A percentile compares a stretch with the other conserved stretches of the same genome.
Evolutionary conservation across 108 stramenopile species (phyloP).

Genomic region (Cyclotella distinguenda): DNA sequence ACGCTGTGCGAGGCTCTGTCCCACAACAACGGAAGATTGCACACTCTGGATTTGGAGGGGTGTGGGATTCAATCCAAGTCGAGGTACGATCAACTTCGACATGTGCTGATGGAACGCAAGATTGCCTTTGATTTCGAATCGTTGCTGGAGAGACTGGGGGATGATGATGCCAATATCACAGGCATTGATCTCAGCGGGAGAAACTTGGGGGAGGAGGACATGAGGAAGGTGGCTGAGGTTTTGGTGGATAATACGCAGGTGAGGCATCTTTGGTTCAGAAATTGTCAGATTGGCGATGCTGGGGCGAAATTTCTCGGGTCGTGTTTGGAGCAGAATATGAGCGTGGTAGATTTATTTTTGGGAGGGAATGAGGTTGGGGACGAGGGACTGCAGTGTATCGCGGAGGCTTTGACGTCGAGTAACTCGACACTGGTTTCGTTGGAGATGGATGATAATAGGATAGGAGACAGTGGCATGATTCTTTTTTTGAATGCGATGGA

Average conservation of each 20-base stretch:
- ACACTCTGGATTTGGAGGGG: constrained; percentile 15
- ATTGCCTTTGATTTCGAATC: constrained; percentile 36
- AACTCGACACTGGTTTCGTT: constrained; percentile 37
- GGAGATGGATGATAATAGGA: constrained; percentile 38
- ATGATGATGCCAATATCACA: constrained; percentile 40
- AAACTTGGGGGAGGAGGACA: constrained; percentile 24
- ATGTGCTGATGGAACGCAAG: constrained; percentile 21
- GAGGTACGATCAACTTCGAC: constrained; percentile 19
- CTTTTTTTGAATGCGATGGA: constrained; percentile 45
- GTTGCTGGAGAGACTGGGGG: constrained; percentile 27
- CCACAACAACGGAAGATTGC: constrained; percentile 22
- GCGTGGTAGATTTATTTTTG: constrained; percentile 43
- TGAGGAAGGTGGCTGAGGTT: constrained; percentile 16
- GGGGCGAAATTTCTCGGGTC: constrained; percentile 34
- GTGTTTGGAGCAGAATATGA: constrained; percentile 50
- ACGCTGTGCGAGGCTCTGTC: constrained; percentile 18
- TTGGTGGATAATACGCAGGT: constrained; percentile 43
- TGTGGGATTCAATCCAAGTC: constrained; percentile 3
- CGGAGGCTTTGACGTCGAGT: constrained; percentile 35
- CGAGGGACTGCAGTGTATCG: constrained; percentile 22
- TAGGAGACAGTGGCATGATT: constrained; percentile 51
- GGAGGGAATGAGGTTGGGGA: constrained; percentile 33
- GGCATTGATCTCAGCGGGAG: constrained; percentile 34
- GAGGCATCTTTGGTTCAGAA: constrained; percentile 37
- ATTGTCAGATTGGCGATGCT: constrained; percentile 19